Base-by-base conservation (phyloP, 2,329 filamentous ascomycete species). In the Exophiala spinifera region DNA sequence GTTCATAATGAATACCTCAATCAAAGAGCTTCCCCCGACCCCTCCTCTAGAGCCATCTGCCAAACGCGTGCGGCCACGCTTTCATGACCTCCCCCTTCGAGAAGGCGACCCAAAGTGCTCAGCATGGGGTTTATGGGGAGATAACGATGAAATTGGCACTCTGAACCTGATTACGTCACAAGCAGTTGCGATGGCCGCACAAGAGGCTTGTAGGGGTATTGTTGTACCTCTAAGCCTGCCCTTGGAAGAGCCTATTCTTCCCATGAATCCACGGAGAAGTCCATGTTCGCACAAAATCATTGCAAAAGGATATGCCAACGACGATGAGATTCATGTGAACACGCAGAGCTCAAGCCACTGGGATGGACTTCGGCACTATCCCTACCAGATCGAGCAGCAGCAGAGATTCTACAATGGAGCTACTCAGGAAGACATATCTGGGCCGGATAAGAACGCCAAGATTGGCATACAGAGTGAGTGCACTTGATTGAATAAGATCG, bases 331-430 rank as follows among this genome's bases (percentile, higher is more conserved):
- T 15, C 14, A n/a, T 15, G 4, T 39, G 14, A 39, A 39, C 8
- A 39, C 36, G 8, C 36, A 39, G 17, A 19, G 36, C 8, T 39
- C 36, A 39, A 39, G 36, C 17, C 36, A 39, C 17, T 39, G 36
- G 36, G 36, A 39, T 15, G 36, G 36, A 39, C 11, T 39, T 3
- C 4, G 36, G 36, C 36, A 39, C 14, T n/a, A 15, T n/a, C n/a
- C n/a, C n/a, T 39, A 39, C 8, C 36, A 39, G n/a, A 44, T 44
- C n/a, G 19, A 23, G 42, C 49, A 49, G 4, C 47, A 55, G 14
- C 51, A 49, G 17, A 46, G 55, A n/a, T 62, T 55, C 34, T 62
- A 62, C 17, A 62, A 62, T 17, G 58, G 58, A 1, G 46, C 53
- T 8, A 51, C 44, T 10, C 56, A 59, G 39, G 51, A 62, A 11